phyloP scores from a whole-genome alignment of 441 rosid genomes.

The Gossypium armourianum region DNA sequence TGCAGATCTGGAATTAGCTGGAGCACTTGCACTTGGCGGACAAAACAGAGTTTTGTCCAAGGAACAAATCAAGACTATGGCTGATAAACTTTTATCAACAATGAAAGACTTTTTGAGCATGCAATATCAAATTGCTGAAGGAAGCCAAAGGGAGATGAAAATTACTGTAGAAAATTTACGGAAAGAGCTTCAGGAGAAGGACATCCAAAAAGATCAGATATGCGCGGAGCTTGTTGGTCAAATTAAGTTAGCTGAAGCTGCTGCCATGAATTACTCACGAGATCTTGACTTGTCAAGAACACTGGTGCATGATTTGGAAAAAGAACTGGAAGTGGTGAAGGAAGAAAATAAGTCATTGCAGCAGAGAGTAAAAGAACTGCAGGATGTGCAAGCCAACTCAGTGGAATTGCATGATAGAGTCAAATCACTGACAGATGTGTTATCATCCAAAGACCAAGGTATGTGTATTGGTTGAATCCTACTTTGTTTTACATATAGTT shows the following conservation, averaged over 20 bases:
- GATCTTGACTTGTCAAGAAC: constrained; percentile 63
- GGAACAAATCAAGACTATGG: constrained; percentile 47
- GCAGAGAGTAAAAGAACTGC: constrained; percentile 49
- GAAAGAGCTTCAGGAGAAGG: constrained; percentile 89
- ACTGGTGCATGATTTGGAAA: constrained; percentile 49
- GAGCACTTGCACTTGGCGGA: constrained; percentile 24
- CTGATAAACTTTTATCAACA: constrained; percentile 42
- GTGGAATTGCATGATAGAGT: constrained; percentile 47
- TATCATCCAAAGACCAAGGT: constrained; percentile 95
- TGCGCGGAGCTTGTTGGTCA: constrained; percentile 80
- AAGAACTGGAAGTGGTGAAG: constrained; percentile 34
- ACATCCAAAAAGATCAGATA: constrained; percentile 66
- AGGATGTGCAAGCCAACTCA: constrained; percentile 43
- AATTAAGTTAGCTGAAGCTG: constrained; percentile 86
- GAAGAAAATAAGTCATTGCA: constrained; percentile 47
- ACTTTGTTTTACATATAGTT: neutral
- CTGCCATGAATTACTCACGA: constrained; percentile 41
- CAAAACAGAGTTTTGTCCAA: constrained; percentile 32
- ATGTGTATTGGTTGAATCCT: constrained; percentile 17
- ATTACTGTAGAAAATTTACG: constrained; percentile 54
- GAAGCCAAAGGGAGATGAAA: constrained; percentile 63
- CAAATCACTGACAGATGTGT: constrained; percentile 38
- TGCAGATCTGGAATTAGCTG: constrained; percentile 21
- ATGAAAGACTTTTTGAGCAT: constrained; percentile 41
- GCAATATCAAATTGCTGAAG: constrained; percentile 42